Conservation (phyloP, 768 basidiomycete species). For the Dioszegia hungarica region DNA sequence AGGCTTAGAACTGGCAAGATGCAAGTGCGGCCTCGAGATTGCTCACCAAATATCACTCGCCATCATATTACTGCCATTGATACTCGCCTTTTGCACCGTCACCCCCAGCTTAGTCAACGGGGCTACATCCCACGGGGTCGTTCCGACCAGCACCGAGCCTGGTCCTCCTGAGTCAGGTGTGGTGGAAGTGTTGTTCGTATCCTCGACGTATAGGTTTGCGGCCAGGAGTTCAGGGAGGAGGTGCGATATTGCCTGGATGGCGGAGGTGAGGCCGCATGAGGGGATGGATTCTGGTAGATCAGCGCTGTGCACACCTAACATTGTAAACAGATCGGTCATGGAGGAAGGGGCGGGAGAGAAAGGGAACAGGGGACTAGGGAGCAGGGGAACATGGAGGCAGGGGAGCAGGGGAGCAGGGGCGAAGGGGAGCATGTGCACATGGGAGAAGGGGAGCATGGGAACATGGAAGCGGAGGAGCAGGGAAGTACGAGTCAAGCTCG, state of each 20-base stretch:
- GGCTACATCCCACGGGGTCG: not conserved
- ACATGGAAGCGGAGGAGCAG: too few species aligned
- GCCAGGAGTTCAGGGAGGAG: not conserved
- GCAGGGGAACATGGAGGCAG: too few species aligned
- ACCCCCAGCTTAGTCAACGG: not conserved
- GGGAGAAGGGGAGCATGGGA: too few species aligned
- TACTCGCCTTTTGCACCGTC: not conserved
- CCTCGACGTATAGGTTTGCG: not conserved
- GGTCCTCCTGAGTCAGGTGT: not conserved
- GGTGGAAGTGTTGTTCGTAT: not conserved
- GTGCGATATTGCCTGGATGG: not conserved
- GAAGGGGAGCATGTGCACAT: too few species aligned
- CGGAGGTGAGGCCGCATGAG: conserved; percentile 1
- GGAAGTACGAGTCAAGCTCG: too few species aligned
- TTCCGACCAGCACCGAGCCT: not conserved
- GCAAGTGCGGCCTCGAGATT: too few species aligned
- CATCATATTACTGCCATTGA: conserved; percentile 2
- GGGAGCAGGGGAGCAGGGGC: too few species aligned
- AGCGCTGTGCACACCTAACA: too few species aligned
- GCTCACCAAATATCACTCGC: conserved; percentile 1
- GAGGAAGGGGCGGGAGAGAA: too few species aligned
- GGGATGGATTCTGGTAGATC: not conserved
- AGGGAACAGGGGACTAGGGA: too few species aligned
- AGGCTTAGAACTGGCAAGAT: too few species aligned
- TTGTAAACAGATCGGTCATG: too few species aligned